Evolutionary conservation across 768 basidiomycete species (phyloP), one percentile per base, ranked within the genome.

Genomic region (Mycena capillaripes): DNA sequence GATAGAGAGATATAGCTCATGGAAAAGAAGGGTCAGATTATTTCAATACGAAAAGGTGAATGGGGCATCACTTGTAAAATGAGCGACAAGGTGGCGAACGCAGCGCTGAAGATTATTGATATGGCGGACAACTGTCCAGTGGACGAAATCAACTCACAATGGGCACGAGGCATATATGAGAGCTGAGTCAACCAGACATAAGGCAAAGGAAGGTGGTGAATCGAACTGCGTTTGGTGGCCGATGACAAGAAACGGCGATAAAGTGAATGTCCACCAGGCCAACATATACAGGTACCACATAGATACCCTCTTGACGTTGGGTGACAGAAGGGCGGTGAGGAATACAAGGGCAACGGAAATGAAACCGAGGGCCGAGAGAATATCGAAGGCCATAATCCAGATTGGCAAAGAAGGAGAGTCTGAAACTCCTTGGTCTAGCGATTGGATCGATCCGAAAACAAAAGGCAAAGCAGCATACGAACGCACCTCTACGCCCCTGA

Each of bases 121-220:
- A 36, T 40, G 34, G 34, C 34, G 25, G 27, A 10, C 11, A 14
- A 12, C 17, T 21, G 2, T 8, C 12, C 10, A 8, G 1, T 1
- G 2, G 40, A 23, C 57, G 30, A 5, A 12, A 36, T 36, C 34
- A 10, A 66, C 59, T 53, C 50, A 66, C 70, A 63, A 56, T 23
- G 70, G 70, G 52, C 70, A 65, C 8, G 65, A 71, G 8, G 70
- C 64, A 53, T 71, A 71, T 65, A 71, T 71, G 27, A 71, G 12
- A 19, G 70, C 70, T n/a, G 64, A 53, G 25, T 66, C 59, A 38
- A 67, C 23, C 32, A 56, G 50, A 30, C 70, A 71, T 40, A 34
- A 4, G 0, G 42, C 50, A 61, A 66, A 71, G 0, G 70, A 60
- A 19, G 70, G 65, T 38, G 70, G 64, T 38, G 70, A 32, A 48